These are phyloP conservation scores for Pseudonitzschia multiseries DNA, from an alignment of 108 stramenopile species.

Conservation along the genomic window DNA sequence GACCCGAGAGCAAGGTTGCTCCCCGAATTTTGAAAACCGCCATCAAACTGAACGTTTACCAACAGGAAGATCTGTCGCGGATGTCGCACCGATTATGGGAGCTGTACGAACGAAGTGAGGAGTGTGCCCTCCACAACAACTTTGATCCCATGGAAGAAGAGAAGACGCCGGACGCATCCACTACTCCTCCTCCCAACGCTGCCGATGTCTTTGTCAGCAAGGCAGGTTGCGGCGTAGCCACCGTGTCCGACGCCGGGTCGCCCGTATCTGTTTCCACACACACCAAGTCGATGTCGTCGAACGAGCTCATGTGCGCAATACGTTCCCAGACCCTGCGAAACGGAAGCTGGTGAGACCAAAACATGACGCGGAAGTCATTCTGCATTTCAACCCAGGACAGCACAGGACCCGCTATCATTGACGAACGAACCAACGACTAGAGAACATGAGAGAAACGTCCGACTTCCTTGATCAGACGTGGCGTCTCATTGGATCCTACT, in stretches of 20 bases:
- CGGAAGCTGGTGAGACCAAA: slow-evolving; percentile 33
- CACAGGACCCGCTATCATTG: too few species aligned
- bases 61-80: slow-evolving; percentile 36
- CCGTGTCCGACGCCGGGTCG: slow-evolving; percentile 24
- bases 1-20: slow-evolving; percentile 32
- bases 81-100: slow-evolving; percentile 57
- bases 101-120: slow-evolving; percentile 66
- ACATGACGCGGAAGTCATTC: background rate
- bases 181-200: background rate
- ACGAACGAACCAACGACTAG: too few species aligned
- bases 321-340: slow-evolving; percentile 28
- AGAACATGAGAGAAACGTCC: too few species aligned
- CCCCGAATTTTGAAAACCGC: slow-evolving; percentile 29
- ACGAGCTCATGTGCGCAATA: slow-evolving; percentile 32
- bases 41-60: slow-evolving; percentile 19
- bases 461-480: too few species aligned
- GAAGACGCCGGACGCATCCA: slow-evolving; percentile 12
- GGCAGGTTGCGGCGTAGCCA: slow-evolving; percentile 1
- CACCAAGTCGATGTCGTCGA: slow-evolving; percentile 24
- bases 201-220: slow-evolving; percentile 23
- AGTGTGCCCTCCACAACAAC: slow-evolving; percentile 55
- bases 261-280: slow-evolving; percentile 28
- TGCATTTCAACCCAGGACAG: too few species aligned
- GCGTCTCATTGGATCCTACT: too few species aligned
- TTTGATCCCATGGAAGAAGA: slow-evolving; percentile 39